Percentiles rank a stretch among this genome's conserved stretches.
phyloP scores from a whole-genome alignment of 139 green algal species.

The Pleodorina starrii region DNA sequence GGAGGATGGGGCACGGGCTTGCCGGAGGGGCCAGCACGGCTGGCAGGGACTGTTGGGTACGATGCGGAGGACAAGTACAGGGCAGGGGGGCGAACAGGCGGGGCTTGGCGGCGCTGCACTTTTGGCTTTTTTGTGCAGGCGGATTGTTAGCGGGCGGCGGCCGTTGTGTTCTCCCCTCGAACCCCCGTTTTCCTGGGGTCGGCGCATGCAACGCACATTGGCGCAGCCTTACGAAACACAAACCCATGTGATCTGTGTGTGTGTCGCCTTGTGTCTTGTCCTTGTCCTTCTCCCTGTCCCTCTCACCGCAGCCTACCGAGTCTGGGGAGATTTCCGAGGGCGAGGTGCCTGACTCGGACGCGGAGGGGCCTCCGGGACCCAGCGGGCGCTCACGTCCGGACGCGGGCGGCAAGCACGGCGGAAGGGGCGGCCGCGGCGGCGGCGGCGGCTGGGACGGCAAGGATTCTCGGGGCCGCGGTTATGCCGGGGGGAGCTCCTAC shows the following conservation, averaged over 20 bases:
- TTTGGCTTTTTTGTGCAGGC: too few relatives aligned
- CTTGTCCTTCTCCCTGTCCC: background rate
- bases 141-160: too few relatives aligned
- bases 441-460: background rate
- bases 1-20: background rate
- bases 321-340: constrained; percentile 41
- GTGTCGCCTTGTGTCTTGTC: background rate
- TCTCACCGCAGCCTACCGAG: background rate
- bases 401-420: background rate
- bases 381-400: background rate
- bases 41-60: background rate
- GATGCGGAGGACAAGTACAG: background rate
- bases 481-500: background rate
- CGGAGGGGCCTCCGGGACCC: constrained; percentile 16
- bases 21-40: too few relatives aligned
- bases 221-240: too few relatives aligned
- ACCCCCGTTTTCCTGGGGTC: too few relatives aligned
- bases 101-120: too few relatives aligned
- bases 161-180: too few relatives aligned
- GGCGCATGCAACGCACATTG: too few relatives aligned
- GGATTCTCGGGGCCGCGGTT: background rate
- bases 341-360: background rate
- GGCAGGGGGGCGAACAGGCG: background rate
- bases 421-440: background rate
- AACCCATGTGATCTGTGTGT: too few relatives aligned